Evolutionary conservation across 306 rosid genomes (phyloP), one percentile per base, ranked within the genome.

Genomic region (Pachyrhizus erosus): DNA sequence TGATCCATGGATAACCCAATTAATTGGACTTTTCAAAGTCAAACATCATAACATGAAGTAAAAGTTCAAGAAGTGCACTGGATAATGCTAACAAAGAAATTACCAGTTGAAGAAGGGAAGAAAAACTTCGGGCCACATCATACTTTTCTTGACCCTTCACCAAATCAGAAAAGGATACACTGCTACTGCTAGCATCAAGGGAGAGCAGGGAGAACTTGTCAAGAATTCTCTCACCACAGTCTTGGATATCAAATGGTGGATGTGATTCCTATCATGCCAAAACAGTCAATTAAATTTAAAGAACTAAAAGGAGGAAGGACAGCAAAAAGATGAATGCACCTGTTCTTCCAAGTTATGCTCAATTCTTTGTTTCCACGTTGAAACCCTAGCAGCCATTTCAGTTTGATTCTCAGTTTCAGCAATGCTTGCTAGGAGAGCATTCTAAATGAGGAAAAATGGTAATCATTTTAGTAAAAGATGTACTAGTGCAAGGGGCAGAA

Each of bases 21-120:
- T 39, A 4, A 58, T 33, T 46, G 15, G 42, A 78, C 81, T 39
- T 33, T 58, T 42, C 37, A 34, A 27, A n/a, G 13, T 17, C 71
- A 64, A 73, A 82, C 61, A 12, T 58, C 68, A 61, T n/a, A 70
- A 80, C 14, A 62, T 60, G 65, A 79, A 76, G 81, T 48, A 70
- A 40, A 42, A 37, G 48, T 54, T 60, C 45, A 80, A 70, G 13
- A 69, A 72, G 20, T 13, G 33, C 52, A 68, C 17, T 33, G 24
- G 43, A 52, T 71, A 58, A 20, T 43, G 77, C 13, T 51, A 80
- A 76, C 43, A 70, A 67, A 73, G 43, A 58, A 82, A 58, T 45
- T 92, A 96, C 98, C 98, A 96, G 79, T 84, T 96, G 99, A 81
- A 96, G 93, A 43, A 96, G 91, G 11, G 99, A 93, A 76, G 97